Base-by-base conservation (phyloP, 129 eudicot species). In the Artemisia argyi region DNA sequence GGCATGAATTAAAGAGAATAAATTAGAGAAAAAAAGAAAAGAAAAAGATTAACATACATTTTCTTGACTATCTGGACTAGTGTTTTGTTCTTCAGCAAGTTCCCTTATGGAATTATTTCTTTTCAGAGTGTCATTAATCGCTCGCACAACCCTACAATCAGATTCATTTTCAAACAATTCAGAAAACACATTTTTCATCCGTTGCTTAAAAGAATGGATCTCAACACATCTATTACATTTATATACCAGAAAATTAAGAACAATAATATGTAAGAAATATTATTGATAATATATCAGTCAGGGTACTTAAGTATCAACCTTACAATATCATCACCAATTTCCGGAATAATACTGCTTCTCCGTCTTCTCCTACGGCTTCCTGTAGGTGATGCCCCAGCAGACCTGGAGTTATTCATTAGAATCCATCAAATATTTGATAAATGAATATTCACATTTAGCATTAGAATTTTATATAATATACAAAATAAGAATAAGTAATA, bases 271-370 rank as follows among this genome's bases (percentile, higher is more conserved):
- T 15, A 13, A 71, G 18, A 56, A 3, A 67, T 9, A 60, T 72
- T 11, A 47, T 46, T 8, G 46, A 39, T 7, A 39, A 39, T 39
- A 39, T 39, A 39, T 39, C 10, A 39, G 46, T 39, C 2, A 39
- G 46, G 69, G 32, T 55, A 75, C 35, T 48, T 12, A 66, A 71
- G 17, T 56, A 79, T 71, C 80, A 79, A 86, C 97, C 95, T 91
- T 75, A 91, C 97, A 66, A 88, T 82, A 24, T 91, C 95, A 77
- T 88, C 97, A 59, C 97, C 89, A 70, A 91, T 88, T 89, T 91
- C 97, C 3, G 97, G 97, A 83, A 87, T 72, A 82, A 82, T 79
- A 77, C 87, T 81, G 73, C 84, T 78, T 13, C 89, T 75, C 7
- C 91, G 85, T 58, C 95, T 81, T 75, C 94, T 85, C 80, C 89